Percentiles rank a stretch among this genome's conserved stretches.
Conservation (phyloP, 352 stramenopile genomes). For the Globisporangium splendens region DNA sequence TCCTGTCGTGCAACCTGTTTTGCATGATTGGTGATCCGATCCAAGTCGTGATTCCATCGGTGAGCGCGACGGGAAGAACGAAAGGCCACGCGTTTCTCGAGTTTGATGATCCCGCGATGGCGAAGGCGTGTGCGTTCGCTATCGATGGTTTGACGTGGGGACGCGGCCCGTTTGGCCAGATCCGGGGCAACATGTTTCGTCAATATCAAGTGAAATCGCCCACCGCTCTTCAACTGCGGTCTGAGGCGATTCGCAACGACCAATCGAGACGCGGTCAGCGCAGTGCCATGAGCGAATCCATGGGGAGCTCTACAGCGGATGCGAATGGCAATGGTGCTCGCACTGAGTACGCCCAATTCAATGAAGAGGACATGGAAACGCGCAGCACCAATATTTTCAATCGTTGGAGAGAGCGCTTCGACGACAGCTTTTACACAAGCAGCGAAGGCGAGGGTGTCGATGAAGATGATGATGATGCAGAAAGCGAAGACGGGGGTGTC, state of each 20-base stretch:
- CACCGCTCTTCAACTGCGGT: constrained; percentile 13
- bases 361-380: not conserved
- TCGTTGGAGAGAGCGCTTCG: not conserved
- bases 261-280: too few species aligned
- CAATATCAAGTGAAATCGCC: constrained; percentile 75
- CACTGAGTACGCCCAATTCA: constrained; percentile 2
- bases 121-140: constrained; percentile 43
- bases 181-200: constrained; percentile 73
- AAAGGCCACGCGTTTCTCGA: constrained; percentile 84
- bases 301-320: constrained; percentile 3
- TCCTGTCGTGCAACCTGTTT: constrained; percentile 74
- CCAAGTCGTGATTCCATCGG: constrained; percentile 76
- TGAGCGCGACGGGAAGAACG: constrained; percentile 50
- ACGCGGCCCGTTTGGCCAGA: constrained; percentile 47
- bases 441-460: constrained; percentile 19
- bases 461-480: constrained; percentile 6
- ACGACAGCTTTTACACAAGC: constrained; percentile 23
- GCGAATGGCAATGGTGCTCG: not conserved
- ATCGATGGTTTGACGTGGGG: constrained; percentile 77
- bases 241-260: not conserved
- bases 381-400: not conserved
- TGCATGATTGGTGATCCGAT: constrained; percentile 78
- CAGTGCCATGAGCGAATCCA: not conserved
- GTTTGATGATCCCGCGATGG: constrained; percentile 70
- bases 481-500: constrained; percentile 14